Evolutionary conservation across 371 early-diverging fungal species (phyloP).

Genomic region (Umbelopsis sp.): DNA sequence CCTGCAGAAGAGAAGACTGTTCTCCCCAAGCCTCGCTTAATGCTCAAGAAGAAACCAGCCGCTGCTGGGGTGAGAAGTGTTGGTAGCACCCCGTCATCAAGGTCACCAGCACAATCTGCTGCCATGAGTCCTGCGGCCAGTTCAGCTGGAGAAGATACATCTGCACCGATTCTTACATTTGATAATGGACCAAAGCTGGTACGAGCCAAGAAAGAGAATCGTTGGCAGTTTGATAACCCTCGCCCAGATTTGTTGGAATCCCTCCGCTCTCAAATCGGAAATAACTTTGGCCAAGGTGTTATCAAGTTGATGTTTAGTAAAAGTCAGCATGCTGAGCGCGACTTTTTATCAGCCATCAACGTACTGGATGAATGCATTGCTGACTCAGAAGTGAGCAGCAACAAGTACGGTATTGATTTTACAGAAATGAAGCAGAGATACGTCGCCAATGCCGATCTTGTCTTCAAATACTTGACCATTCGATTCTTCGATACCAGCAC

Average conservation of each 20-base stretch:
- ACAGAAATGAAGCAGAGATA: conserved; percentile 56
- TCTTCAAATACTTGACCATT: conserved; percentile 84
- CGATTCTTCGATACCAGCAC: conserved; percentile 91
- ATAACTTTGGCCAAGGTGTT: conserved; percentile 62
- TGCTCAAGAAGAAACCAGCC: conserved; percentile 20
- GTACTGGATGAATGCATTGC: conserved; percentile 69
- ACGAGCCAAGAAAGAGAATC: conserved; percentile 74
- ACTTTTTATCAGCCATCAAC: conserved; percentile 67
- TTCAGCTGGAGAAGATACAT: conserved; percentile 21
- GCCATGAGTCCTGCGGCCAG: conserved; percentile 29
- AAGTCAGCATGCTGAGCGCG: conserved; percentile 84
- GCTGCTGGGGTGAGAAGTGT: conserved; percentile 22
- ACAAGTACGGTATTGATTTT: conserved; percentile 52
- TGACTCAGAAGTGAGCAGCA: conserved; percentile 40
- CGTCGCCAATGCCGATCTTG: conserved; percentile 72
- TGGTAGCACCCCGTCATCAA: conserved; percentile 26
- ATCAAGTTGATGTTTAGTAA: conserved; percentile 72
- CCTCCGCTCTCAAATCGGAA: conserved; percentile 61
- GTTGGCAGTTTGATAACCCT: conserved; percentile 80
- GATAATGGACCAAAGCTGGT: conserved; percentile 71
- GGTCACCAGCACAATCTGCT: conserved; percentile 23
- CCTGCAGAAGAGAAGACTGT: conserved; percentile 27
- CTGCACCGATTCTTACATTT: conserved; percentile 61
- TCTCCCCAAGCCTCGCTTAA: conserved; percentile 24
- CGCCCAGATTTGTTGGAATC: conserved; percentile 72